Evolutionary conservation across 148 eudicot species (phyloP).

Genomic region (Nepenthes mirabilis): DNA sequence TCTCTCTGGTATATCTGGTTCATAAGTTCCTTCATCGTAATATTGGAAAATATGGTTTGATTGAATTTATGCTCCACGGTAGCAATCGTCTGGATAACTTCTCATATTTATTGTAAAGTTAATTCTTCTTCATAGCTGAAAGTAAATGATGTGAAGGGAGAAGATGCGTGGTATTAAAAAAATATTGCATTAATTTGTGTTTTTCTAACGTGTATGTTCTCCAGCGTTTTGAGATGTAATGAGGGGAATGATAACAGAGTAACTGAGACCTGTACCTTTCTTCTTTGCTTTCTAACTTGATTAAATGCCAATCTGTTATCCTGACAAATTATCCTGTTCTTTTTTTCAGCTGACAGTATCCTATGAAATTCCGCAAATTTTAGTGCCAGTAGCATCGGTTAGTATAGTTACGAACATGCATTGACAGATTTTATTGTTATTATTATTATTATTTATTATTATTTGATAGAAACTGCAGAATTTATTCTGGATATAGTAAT

Average conservation of each 20-base stretch:
- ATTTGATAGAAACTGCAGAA: no score
- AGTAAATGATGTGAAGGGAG: no score
- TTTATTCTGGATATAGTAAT: no score
- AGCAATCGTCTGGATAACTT: neutral
- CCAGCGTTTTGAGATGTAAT: no score
- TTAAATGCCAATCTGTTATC: neutral
- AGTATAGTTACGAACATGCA: conserved; percentile 14
- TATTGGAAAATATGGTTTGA: neutral
- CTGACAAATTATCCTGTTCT: neutral
- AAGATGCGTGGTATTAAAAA: no score
- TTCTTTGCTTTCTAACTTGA: neutral
- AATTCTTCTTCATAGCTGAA: no score
- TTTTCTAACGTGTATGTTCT: no score
- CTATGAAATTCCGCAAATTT: conserved; percentile 80
- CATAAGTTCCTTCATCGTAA: neutral
- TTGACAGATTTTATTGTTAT: neutral
- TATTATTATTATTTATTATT: neutral
- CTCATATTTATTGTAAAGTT: no score
- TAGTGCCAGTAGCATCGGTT: conserved; percentile 91
- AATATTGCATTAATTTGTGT: no score
- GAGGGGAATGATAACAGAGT: no score
- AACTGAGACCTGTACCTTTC: neutral
- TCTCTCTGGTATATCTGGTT: conserved; percentile 1
- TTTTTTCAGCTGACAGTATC: conserved; percentile 79
- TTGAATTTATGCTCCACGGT: neutral